Conservation (phyloP, 1,284 basidiomycete genomes). For the Fomitopsis palustris region DNA sequence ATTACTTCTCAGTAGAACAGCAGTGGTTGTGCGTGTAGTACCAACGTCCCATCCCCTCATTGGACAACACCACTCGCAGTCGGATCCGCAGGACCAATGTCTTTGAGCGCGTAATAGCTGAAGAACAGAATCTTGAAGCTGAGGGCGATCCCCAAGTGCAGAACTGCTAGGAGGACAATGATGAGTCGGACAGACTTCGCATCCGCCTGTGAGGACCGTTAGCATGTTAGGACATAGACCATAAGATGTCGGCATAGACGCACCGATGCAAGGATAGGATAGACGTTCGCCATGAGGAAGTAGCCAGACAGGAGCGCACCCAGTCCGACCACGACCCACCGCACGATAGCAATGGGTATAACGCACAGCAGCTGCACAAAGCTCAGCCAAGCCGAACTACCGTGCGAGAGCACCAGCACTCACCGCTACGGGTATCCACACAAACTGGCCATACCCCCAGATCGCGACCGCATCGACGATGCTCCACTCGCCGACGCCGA, state of each 20-base stretch:
- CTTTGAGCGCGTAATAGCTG: constrained; percentile 67
- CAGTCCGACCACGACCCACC: constrained; percentile 75
- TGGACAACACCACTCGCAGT: constrained; percentile 11
- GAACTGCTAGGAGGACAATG: constrained; percentile 63
- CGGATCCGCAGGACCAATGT: constrained; percentile 43
- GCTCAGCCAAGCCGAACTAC: background rate
- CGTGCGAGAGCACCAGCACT: constrained; percentile 22
- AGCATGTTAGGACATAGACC: background rate
- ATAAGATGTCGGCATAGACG: constrained; percentile 26
- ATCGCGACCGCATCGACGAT: constrained; percentile 74
- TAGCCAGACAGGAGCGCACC: constrained; percentile 78
- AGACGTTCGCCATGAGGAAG: constrained; percentile 83
- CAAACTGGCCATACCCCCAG: constrained; percentile 74
- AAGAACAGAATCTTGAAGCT: constrained; percentile 88
- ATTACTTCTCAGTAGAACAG: background rate
- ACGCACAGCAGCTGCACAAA: constrained; percentile 69
- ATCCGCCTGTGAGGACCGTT: constrained; percentile 55
- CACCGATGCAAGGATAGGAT: constrained; percentile 84
- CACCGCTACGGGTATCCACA: constrained; percentile 79
- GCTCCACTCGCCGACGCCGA: constrained; percentile 84
- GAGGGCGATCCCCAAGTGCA: constrained; percentile 76
- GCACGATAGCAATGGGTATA: constrained; percentile 72
- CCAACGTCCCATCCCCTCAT: background rate
- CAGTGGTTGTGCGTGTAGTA: background rate
- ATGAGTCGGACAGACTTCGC: constrained; percentile 80